These are phyloP conservation scores for Trichoderma oligosporum DNA, from an alignment of 2,329 filamentous ascomycete species.

Conservation along the genomic window DNA sequence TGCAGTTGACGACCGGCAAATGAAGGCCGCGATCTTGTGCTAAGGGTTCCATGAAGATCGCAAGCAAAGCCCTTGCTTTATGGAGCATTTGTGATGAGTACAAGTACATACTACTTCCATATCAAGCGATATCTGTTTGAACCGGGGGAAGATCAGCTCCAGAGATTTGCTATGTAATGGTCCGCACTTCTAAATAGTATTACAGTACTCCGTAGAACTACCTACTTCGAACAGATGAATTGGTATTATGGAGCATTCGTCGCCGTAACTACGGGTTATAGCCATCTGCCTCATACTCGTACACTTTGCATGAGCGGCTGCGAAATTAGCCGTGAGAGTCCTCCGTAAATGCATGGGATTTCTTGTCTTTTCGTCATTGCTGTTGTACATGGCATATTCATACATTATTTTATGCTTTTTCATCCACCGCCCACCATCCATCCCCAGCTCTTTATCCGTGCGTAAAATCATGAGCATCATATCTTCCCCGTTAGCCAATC, in stretches of 20 bases:
- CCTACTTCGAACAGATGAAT: neutral
- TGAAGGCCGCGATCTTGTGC: neutral
- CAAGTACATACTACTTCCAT: too few species aligned
- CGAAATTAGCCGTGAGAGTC: neutral
- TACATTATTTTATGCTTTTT: slow-evolving; percentile 2
- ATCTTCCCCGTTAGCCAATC: slow-evolving; percentile 41
- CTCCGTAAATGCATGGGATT: neutral
- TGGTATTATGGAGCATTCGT: too few species aligned
- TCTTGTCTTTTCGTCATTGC: neutral
- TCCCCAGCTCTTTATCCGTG: neutral
- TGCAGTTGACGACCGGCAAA: neutral
- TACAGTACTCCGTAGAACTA: neutral
- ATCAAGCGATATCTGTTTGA: neutral
- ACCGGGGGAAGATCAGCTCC: neutral
- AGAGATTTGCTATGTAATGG: neutral
- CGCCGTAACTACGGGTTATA: too few species aligned
- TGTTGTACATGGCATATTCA: slow-evolving; percentile 17
- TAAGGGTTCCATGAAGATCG: neutral
- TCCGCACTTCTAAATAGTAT: too few species aligned
- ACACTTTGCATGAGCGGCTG: too few species aligned
- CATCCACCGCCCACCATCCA: neutral
- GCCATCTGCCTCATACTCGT: too few species aligned
- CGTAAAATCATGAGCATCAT: slow-evolving; percentile 4
- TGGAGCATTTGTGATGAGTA: too few species aligned
- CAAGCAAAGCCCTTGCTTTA: too few species aligned